Evolutionary conservation across 2,329 filamentous ascomycete species (phyloP), one percentile per base, ranked within the genome.

Genomic region (Bipolaris bicolor): DNA sequence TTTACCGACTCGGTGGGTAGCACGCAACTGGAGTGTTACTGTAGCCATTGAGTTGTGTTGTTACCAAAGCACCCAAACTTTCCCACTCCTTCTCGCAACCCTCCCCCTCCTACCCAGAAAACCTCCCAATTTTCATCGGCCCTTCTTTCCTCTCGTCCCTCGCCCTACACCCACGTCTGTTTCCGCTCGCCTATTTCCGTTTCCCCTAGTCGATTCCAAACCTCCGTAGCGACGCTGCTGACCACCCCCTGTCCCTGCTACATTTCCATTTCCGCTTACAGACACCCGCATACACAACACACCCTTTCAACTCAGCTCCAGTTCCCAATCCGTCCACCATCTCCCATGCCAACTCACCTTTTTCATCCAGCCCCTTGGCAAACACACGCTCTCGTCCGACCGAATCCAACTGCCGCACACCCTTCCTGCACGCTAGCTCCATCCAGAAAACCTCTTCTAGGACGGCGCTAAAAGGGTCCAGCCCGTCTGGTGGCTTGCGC

Each of bases 401-500:
- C 41, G n/a, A 18, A 13, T 26, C 7, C n/a, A 31, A 11, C 16
- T 31, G 13, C 43, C 26, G 26, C 43, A 16, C 26, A 7, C n/a
- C n/a, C 26, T 31, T 20, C n/a, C 26, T 31, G 24, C 43, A 15
- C 43, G 16, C 26, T 26, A n/a, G 15, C 24, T 22, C 24, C 41
- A n/a, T 45, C n/a, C 18, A 33, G 26, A 16, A 45, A 45, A 33
- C 18, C 9, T 34, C 43, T 52, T 37, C 36, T 37, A 48, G 3
- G 36, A 33, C 40, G 33, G 37, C 53, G 58, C 58, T 64, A 59
- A 50, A 45, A 39, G n/a, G 56, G 52, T 67, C 69, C 64, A 70
- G 67, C 67, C 67, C 64, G 44, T 56, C 39, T 55, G 45, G 67
- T 72, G 70, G 70, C 68, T 70, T 68, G 69, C 70, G 68, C 63